Base-by-base conservation (phyloP, 1,284 basidiomycete genomes). In the Sanguinoderma infundibulare region DNA sequence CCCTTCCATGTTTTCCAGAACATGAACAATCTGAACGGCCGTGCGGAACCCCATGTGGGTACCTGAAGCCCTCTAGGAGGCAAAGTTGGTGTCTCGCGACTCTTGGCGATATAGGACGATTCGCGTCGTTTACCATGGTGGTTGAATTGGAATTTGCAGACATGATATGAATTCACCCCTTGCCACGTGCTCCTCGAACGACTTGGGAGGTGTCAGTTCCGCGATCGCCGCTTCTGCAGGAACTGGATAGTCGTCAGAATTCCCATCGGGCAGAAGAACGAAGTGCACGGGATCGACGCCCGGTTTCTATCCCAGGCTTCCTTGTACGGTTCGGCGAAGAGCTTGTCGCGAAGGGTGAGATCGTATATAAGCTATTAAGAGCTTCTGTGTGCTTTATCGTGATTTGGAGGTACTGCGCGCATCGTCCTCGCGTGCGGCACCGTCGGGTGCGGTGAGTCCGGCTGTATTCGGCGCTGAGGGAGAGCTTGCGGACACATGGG, bases 401-500 rank as follows among this genome's bases (percentile, higher is more conserved):
- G 12, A 46, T 46, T 15, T 46, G 24, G 42, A 46, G 24, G 22
- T 46, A 46, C 17, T 14, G 42, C 4, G 42, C 35, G 2, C 64
- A 51, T 74, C 73, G 66, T 73, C 72, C 53, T 71, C 72, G 38
- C 59, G 53, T 1, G 69, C 60, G 20, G 57, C 47, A 20, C 65
- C 67, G 26, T 69, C 64, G 1, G 57, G 49, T 17, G 67, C 66
- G n/a, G n/a, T n/a, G n/a, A 7, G 65, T 58, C 14, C 69, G 65
- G 53, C 38, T 50, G 57, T 73, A 72, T 36, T 70, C 70, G 1
- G 72, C 70, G 60, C 64, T 66, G 60, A 73, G 59, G 50, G 71
- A 70, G 46, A 73, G 66, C 60, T 71, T 69, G 39, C 70, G 71
- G 52, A 74, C 69, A 59, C 66, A 72, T 7, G 47, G 67, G n/a